Evolutionary conservation across 2,329 filamentous ascomycete species (phyloP), one percentile per base, ranked within the genome.

Genomic region (Penicillium sp.): DNA sequence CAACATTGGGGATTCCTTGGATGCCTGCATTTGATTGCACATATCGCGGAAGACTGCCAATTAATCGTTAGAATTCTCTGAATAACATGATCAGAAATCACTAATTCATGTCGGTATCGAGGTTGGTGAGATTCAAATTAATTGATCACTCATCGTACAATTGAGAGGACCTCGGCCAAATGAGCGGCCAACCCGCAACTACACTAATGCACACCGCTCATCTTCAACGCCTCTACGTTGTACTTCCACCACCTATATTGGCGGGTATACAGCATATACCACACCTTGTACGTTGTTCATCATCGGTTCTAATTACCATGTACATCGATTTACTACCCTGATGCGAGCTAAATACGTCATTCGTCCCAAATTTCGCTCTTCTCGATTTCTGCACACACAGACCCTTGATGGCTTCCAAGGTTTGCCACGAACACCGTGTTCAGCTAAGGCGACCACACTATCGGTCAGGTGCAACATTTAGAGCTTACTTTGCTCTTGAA

Each of bases 111-210:
- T 42, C 8, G 23, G 23, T 30, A n/a, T 11, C 32, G 34, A 38
- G n/a, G 27, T 38, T 13, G n/a, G n/a, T n/a, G 13, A 26, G 16
- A 39, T 29, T 19, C 8, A 8, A 26, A 27, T 34, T 35, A 9
- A 10, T 27, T 50, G 51, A 53, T 50, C 51, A 53, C 46, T 53
- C 46, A 53, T 53, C 51, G 23, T 2, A 8, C 39, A 32, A 29
- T 23, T 9, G 18, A 13, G 18, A 7, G 29, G 32, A 44, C 50
- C 50, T 52, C 48, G 54, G 46, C 38, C 41, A 9, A 46, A 41
- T 13, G 16, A 48, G 27, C 38, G 46, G 46, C 46, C 46, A 48
- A 32, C 4, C n/a, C 36, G 36, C 30, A 35, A 38, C 18, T 16
- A 35, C 51, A 29, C 44, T 42, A 36, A 41, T 52, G 36, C 36